Conservation (phyloP, 2,329 filamentous ascomycete genomes). For the Blastomyces gilchristii region DNA sequence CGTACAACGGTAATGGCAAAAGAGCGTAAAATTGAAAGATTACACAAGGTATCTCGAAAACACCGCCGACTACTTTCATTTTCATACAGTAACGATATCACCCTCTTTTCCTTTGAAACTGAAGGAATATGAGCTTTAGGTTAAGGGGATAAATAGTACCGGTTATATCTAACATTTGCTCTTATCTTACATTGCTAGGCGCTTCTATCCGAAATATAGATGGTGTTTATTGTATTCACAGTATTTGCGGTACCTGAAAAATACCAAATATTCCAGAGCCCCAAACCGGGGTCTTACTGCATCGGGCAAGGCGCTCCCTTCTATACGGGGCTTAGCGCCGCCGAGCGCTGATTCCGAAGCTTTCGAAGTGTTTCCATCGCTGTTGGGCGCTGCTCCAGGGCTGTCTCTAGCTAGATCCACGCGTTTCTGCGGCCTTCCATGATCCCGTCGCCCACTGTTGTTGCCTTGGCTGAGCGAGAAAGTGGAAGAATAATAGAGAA, state of each 20-base stretch:
- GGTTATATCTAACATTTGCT: background rate
- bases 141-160: background rate
- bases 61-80: too few relatives aligned
- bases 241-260: background rate
- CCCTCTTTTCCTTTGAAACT: background rate
- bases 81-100: background rate
- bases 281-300: slow-evolving; percentile 15
- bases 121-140: background rate
- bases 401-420: slow-evolving; percentile 7
- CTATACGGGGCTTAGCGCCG: slow-evolving; percentile 11
- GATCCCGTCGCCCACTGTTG: background rate
- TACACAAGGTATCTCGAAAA: background rate
- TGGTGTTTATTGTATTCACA: background rate
- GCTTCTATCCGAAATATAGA: background rate
- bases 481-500: too few relatives aligned
- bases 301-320: slow-evolving; percentile 10
- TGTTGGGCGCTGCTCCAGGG: background rate
- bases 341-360: slow-evolving; percentile 13
- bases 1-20: background rate
- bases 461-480: too few relatives aligned
- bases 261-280: background rate
- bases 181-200: background rate
- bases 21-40: background rate
- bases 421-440: slow-evolving; percentile 10
- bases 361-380: slow-evolving; percentile 13